Percentiles rank a stretch among this genome's conserved stretches.
phyloP scores from a whole-genome alignment of 2,329 filamentous ascomycete species.

The Truncatella angustata region DNA sequence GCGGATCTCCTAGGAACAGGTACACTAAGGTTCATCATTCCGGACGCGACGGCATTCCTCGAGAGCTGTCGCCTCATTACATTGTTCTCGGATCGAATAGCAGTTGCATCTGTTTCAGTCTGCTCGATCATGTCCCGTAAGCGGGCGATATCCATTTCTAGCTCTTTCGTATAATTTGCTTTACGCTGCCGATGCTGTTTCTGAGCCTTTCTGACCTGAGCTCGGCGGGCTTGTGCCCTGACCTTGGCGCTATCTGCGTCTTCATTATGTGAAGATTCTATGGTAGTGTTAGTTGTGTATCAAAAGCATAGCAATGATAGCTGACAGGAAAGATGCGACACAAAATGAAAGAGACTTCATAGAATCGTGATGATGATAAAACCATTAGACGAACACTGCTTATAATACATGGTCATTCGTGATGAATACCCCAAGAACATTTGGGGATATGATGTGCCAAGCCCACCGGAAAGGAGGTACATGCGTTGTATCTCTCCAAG shows the following conservation, averaged over 20 bases:
- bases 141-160: constrained; percentile 49
- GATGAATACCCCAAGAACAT: no score
- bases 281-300: neutral
- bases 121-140: constrained; percentile 46
- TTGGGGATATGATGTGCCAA: no score
- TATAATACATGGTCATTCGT: no score
- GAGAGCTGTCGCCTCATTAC: constrained; percentile 35
- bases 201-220: constrained; percentile 53
- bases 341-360: no score
- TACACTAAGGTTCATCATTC: neutral
- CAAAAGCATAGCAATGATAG: no score
- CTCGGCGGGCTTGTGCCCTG: constrained; percentile 46
- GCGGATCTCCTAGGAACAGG: neutral
- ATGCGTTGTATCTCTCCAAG: no score
- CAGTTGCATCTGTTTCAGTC: constrained; percentile 36
- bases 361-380: no score
- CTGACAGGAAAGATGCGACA: no score
- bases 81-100: constrained; percentile 42
- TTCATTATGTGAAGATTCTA: neutral
- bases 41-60: constrained; percentile 18
- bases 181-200: constrained; percentile 56
- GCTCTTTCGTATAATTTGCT: constrained; percentile 52
- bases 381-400: no score
- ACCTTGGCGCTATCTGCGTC: constrained; percentile 21
- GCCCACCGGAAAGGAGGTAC: no score